Conservation (phyloP, 2,329 filamentous ascomycete species). For the Blastomyces parvus region DNA sequence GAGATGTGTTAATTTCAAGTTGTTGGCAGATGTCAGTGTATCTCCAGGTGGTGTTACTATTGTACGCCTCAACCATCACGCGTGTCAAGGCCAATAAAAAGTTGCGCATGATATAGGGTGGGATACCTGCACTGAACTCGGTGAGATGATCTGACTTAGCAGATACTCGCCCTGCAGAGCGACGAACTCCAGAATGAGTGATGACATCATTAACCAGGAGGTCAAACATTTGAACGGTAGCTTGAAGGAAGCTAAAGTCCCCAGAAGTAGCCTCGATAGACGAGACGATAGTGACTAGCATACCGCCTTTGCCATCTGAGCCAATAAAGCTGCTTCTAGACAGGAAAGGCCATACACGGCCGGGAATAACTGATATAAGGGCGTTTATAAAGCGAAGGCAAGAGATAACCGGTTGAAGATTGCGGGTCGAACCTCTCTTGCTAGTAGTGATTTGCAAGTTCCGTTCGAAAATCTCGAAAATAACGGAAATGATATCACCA, state of each 20-base stretch:
- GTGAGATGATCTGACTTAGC: conserved; percentile 25
- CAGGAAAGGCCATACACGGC: conserved; percentile 82
- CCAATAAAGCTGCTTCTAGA: conserved; percentile 71
- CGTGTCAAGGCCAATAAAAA: conserved; percentile 65
- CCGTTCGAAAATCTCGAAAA: conserved; percentile 77
- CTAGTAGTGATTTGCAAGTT: conserved; percentile 44
- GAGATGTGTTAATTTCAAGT: conserved; percentile 55
- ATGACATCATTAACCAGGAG: conserved; percentile 67
- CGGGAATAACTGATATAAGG: conserved; percentile 62
- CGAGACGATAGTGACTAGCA: conserved; percentile 69
- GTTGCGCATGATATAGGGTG: conserved; percentile 65
- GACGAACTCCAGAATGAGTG: conserved; percentile 40
- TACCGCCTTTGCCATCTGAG: conserved; percentile 63
- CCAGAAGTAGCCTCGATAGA: conserved; percentile 68
- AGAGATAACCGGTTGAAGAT: conserved; percentile 58
- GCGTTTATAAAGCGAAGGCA: conserved; percentile 74
- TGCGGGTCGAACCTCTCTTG: conserved; percentile 53
- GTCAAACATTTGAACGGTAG: conserved; percentile 64
- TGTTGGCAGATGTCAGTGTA: conserved; percentile 62
- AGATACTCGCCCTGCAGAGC: conserved; percentile 26
- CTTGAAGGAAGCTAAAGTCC: conserved; percentile 66
- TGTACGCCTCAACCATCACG: conserved; percentile 70
- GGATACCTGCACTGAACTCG: conserved; percentile 58
- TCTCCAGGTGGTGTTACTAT: conserved; percentile 78
- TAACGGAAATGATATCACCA: conserved; percentile 64